A percentile compares a stretch with the other conserved stretches of the same genome.
These are phyloP conservation scores for Sporodiniella umbellata DNA, from an alignment of 371 early-diverging fungal genomes.

Conservation along the genomic window DNA sequence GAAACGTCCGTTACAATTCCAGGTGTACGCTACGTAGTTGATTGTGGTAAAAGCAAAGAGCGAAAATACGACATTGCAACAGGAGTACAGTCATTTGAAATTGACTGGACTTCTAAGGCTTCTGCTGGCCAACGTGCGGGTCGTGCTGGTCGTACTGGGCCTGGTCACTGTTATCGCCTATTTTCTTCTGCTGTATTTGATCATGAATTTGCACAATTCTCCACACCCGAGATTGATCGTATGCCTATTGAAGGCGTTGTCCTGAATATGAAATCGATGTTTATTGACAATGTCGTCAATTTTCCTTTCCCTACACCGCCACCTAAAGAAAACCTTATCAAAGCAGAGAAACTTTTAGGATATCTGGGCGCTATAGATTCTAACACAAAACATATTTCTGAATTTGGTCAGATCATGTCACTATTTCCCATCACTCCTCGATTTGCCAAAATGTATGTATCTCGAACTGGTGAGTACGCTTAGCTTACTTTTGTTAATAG, in stretches of 20 bases:
- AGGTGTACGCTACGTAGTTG: conserved; percentile 96
- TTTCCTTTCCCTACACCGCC: conserved; percentile 97
- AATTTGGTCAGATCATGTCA: conserved; percentile 87
- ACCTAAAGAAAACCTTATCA: conserved; percentile 55
- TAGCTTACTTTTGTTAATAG: conserved; percentile 25
- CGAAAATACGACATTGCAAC: conserved; percentile 77
- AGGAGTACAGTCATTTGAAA: conserved; percentile 84
- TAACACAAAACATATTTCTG: conserved; percentile 71
- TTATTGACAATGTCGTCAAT: conserved; percentile 88
- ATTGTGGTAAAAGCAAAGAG: conserved; percentile 95
- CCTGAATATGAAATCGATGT: conserved; percentile 95
- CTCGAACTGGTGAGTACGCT: neutral
- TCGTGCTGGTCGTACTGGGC: conserved; percentile 96
- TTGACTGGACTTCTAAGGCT: conserved; percentile 94
- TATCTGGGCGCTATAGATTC: conserved; percentile 76
- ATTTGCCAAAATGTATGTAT: conserved; percentile 84
- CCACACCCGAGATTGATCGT: conserved; percentile 91
- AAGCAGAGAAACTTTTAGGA: conserved; percentile 71
- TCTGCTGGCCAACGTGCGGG: conserved; percentile 97
- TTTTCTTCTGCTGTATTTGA: conserved; percentile 95
- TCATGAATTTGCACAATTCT: conserved; percentile 85
- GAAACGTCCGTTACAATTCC: conserved; percentile 99
- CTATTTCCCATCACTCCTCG: conserved; percentile 94
- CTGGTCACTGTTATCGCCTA: conserved; percentile 97
- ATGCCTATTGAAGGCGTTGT: conserved; percentile 96